Percentiles rank a stretch among this genome's conserved stretches.
Conservation (phyloP, 495 filamentous ascomycete species). For the Penicillium waksmanii region DNA sequence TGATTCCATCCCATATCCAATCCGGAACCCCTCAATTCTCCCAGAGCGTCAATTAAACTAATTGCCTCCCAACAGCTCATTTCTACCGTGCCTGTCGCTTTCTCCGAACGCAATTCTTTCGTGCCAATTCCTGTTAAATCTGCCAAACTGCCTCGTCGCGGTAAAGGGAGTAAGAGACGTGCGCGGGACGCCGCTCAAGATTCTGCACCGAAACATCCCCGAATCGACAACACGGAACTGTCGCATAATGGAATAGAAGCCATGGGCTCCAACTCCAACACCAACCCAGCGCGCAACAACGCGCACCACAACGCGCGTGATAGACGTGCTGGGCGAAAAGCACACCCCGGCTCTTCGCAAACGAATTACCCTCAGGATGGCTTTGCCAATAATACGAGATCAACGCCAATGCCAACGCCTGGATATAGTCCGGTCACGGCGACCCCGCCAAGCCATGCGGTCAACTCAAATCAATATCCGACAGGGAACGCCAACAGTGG, state of each 20-base stretch:
- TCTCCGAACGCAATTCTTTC: not conserved
- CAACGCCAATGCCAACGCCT: not conserved
- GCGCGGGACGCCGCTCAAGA: constrained; percentile 12
- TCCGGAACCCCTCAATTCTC: not conserved
- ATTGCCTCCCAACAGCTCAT: constrained; percentile 1
- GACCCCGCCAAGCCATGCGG: not conserved
- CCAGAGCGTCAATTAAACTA: too few relatives aligned
- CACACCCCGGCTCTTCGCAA: not conserved
- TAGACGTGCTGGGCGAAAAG: not conserved
- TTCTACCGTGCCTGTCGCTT: not conserved
- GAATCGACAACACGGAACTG: not conserved
- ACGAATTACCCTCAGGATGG: not conserved
- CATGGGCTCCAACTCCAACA: not conserved
- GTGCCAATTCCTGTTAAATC: not conserved
- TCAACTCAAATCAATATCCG: constrained; percentile 1
- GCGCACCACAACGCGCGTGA: not conserved
- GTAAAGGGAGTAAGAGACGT: constrained; percentile 23
- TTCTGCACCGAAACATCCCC: not conserved
- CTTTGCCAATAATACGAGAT: not conserved
- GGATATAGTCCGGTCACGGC: not conserved
- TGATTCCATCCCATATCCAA: not conserved
- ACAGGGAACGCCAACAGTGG: not conserved
- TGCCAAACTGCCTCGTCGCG: constrained; percentile 21
- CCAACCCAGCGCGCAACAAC: not conserved
- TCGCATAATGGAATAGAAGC: constrained; percentile 5